These are phyloP conservation scores for Podospora tetraspora DNA, from an alignment of 495 filamentous ascomycete species.

Conservation along the genomic window DNA sequence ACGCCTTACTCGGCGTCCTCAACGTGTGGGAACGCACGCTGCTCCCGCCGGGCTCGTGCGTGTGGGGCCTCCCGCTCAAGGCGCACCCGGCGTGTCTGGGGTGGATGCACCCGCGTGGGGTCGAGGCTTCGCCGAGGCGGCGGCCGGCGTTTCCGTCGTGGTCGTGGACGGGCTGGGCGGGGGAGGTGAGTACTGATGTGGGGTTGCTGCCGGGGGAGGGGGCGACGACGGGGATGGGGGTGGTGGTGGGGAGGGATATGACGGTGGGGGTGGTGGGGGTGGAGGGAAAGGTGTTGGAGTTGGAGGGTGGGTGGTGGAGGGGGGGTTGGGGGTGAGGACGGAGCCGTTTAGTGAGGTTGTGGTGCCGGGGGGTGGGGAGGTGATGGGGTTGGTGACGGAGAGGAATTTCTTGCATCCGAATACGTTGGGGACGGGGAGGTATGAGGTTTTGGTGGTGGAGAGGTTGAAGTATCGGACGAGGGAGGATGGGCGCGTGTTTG, in stretches of 20 bases:
- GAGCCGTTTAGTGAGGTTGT: constrained; percentile 19
- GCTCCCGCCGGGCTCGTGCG: constrained; percentile 10
- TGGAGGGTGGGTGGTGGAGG: constrained; percentile 10
- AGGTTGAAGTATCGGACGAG: background rate
- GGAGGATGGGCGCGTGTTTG: background rate
- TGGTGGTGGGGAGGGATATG: constrained; percentile 8
- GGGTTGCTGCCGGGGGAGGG: background rate
- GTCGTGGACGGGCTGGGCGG: constrained; percentile 20
- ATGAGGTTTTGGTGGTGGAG: constrained; percentile 12
- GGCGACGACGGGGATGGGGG: background rate
- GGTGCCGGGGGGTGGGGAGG: background rate
- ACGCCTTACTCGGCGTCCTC: constrained; percentile 15
- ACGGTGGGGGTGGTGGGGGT: background rate
- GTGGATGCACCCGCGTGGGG: constrained; percentile 13
- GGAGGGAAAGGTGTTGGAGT: background rate
- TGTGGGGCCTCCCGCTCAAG: constrained; percentile 20
- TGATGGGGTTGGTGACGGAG: constrained; percentile 15
- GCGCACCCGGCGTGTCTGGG: constrained; percentile 8
- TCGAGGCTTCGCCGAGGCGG: background rate
- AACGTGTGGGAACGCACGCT: constrained; percentile 1
- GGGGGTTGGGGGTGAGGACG: constrained; percentile 7
- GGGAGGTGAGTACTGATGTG: background rate
- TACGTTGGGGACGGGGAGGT: constrained; percentile 12
- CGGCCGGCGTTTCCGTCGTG: constrained; percentile 14
- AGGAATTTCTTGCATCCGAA: constrained; percentile 20